Percentiles rank a stretch among this genome's conserved stretches.
Conservation (phyloP, 1,284 basidiomycete genomes). For the Cutaneotrichosporon cyanovorans region DNA sequence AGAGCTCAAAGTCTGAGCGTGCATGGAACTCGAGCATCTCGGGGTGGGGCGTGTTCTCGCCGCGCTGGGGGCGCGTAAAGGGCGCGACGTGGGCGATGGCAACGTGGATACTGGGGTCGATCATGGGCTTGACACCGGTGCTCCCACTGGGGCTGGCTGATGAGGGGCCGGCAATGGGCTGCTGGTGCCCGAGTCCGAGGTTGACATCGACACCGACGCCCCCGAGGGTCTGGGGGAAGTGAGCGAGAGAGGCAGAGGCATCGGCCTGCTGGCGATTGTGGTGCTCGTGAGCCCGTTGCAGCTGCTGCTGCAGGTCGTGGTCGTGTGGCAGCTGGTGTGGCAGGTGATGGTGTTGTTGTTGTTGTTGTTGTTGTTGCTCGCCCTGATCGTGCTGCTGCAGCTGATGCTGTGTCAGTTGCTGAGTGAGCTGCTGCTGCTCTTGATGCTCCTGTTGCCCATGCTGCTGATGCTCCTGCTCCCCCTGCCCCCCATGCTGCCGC, state of each 20-base stretch:
- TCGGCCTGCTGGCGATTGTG: neutral
- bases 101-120: neutral
- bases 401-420: neutral
- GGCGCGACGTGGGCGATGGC: slow-evolving; percentile 22
- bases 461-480: neutral
- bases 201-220: slow-evolving; percentile 2
- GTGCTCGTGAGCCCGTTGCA: neutral
- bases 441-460: neutral
- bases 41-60: slow-evolving; percentile 31
- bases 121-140: neutral
- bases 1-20: slow-evolving; percentile 29
- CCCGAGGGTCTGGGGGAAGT: neutral
- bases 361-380: slow-evolving; percentile 3
- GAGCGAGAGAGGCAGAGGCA: neutral
- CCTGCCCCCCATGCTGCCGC: slow-evolving; percentile 15
- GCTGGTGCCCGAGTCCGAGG: neutral
- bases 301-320: too few relatives aligned
- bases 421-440: neutral
- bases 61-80: slow-evolving; percentile 26
- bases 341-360: neutral
- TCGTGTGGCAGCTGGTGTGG: neutral
- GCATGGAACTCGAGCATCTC: slow-evolving; percentile 24
- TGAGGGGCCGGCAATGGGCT: neutral
- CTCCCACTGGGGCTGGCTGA: neutral
- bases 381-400: neutral